Evolutionary conservation across 768 basidiomycete genomes (phyloP).

Genomic region (Tylopilus sp.): DNA sequence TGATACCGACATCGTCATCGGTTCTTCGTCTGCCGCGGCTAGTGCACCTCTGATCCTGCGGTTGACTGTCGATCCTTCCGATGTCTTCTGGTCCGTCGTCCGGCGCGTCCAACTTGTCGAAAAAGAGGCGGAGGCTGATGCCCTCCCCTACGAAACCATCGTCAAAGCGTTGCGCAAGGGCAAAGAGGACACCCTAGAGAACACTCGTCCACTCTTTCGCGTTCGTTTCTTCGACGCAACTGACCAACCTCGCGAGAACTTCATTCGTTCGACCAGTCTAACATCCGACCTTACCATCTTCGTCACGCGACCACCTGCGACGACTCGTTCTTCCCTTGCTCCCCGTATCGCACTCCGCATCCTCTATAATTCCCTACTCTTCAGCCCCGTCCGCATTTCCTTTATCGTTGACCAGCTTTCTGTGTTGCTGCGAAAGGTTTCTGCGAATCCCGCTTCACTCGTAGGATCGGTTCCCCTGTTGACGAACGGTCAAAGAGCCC

Average conservation of each 20-base stretch:
- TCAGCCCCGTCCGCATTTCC: constrained; percentile 73
- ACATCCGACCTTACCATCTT: constrained; percentile 94
- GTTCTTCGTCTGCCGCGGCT: constrained; percentile 74
- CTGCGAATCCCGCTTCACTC: constrained; percentile 60
- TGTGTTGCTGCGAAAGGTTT: constrained; percentile 66
- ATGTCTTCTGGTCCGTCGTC: constrained; percentile 88
- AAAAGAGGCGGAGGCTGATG: constrained; percentile 76
- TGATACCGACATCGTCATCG: constrained; percentile 90
- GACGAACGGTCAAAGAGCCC: constrained; percentile 62
- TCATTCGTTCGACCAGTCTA: constrained; percentile 74
- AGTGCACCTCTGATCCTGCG: constrained; percentile 82
- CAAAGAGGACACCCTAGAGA: constrained; percentile 56
- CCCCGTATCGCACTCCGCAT: constrained; percentile 78
- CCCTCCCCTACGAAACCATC: constrained; percentile 76
- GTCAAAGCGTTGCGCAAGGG: constrained; percentile 63
- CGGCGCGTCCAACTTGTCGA: constrained; percentile 82
- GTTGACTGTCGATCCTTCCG: constrained; percentile 75
- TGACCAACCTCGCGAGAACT: constrained; percentile 66
- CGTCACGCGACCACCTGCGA: constrained; percentile 67
- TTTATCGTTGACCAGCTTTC: constrained; percentile 85
- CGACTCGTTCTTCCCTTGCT: constrained; percentile 66
- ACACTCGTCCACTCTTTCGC: constrained; percentile 68
- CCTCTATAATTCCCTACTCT: constrained; percentile 92
- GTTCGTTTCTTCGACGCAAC: constrained; percentile 97
- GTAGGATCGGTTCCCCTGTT: constrained; percentile 81